Percentiles rank a stretch among this genome's conserved stretches.
Evolutionary conservation across 257 asterid species (phyloP).

Genomic region (Nicotiana knightiana): DNA sequence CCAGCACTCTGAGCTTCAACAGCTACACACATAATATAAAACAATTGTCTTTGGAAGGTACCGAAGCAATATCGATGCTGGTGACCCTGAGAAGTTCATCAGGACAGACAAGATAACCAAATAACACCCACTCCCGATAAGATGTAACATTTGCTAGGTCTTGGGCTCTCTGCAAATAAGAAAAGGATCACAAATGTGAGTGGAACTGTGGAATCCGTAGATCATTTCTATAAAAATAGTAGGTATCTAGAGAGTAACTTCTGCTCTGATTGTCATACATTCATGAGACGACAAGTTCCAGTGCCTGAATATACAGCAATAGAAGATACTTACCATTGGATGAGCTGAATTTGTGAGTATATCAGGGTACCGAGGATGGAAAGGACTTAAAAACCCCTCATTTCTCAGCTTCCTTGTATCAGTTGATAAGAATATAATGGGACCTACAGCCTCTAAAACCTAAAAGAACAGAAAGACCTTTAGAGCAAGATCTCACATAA

Average conservation of each 20-base stretch:
- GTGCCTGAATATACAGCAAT: conserved; percentile 11
- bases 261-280: not conserved
- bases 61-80: conserved; percentile 97
- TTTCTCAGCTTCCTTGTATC: conserved; percentile 96
- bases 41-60: conserved; percentile 27
- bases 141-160: conserved; percentile 97
- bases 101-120: conserved; percentile 97
- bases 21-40: conserved; percentile 16
- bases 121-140: conserved; percentile 91
- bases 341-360: conserved; percentile 98
- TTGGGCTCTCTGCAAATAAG: conserved; percentile 82
- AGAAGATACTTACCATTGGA: conserved; percentile 67
- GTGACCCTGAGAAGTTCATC: conserved; percentile 98
- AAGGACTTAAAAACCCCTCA: conserved; percentile 97
- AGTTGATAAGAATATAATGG: conserved; percentile 82
- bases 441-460: conserved; percentile 99
- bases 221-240: not conserved
- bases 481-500: conserved; percentile 17
- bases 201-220: not conserved
- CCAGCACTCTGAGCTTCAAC: conserved; percentile 13
- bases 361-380: conserved; percentile 99
- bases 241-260: not conserved
- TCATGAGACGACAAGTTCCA: not conserved
- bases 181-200: conserved; percentile 3
- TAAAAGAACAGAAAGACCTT: conserved; percentile 15